These are phyloP conservation scores for Fusarium odoratissimum DNA, from an alignment of 2,329 filamentous ascomycete species.

Conservation along the genomic window DNA sequence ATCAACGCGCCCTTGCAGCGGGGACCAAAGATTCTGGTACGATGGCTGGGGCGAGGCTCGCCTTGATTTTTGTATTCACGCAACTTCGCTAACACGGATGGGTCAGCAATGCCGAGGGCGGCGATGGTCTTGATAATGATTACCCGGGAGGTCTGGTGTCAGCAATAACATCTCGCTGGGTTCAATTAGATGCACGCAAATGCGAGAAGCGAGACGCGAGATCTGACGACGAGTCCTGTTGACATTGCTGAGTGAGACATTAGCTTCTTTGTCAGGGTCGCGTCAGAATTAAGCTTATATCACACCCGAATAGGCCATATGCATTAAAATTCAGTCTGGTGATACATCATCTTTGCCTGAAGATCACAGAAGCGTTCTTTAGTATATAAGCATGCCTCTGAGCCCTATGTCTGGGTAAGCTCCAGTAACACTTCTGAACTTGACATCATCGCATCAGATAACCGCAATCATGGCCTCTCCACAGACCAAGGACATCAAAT, in stretches of 20 bases:
- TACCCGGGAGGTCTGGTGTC: background rate
- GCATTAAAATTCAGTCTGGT: no score
- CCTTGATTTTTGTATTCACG: no score
- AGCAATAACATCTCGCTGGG: background rate
- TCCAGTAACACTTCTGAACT: background rate
- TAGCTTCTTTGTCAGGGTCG: background rate
- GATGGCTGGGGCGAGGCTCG: background rate
- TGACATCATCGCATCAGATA: background rate
- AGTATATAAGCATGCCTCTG: background rate
- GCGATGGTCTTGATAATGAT: background rate
- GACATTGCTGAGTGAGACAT: background rate
- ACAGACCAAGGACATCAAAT: background rate
- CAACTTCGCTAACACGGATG: background rate
- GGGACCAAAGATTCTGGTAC: background rate
- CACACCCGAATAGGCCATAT: no score
- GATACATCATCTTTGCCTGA: no score
- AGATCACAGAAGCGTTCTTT: background rate
- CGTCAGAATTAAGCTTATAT: background rate
- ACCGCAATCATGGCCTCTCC: background rate
- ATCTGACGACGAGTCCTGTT: background rate
- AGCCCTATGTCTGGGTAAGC: no score
- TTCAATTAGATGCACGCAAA: background rate
- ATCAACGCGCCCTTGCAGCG: slow-evolving; percentile 12
- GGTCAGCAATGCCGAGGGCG: background rate
- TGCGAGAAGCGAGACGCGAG: background rate